These are phyloP conservation scores for Trichoderma parareesei DNA, from an alignment of 495 filamentous ascomycete genomes.

Conservation along the genomic window DNA sequence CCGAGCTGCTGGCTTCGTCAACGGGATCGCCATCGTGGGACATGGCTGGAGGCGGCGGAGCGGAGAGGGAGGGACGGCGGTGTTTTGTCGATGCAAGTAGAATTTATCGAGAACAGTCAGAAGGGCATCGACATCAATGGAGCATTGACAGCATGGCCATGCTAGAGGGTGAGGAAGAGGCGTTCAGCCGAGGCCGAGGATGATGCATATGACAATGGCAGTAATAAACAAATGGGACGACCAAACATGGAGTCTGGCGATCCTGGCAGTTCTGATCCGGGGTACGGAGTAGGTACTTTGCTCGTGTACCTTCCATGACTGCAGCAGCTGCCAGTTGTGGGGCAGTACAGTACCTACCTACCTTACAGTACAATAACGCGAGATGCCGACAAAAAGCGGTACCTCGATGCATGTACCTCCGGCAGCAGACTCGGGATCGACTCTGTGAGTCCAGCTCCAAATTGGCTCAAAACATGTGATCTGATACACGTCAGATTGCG, in stretches of 20 bases:
- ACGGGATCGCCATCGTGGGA: slow-evolving; percentile 26
- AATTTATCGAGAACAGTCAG: neutral
- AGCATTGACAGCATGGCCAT: neutral
- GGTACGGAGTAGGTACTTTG: no score
- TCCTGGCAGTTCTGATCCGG: no score
- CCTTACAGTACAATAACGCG: no score
- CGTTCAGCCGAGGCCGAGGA: neutral
- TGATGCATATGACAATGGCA: no score
- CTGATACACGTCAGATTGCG: no score
- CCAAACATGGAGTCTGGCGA: no score
- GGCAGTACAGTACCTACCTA: no score
- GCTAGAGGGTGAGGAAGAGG: neutral
- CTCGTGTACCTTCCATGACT: no score
- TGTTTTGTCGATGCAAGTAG: neutral
- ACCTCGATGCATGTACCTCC: no score
- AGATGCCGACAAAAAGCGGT: no score
- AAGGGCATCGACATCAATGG: neutral
- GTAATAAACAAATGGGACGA: neutral
- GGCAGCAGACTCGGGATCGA: no score
- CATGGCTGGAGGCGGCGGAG: slow-evolving; percentile 19
- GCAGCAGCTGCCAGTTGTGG: no score
- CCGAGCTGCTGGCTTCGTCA: slow-evolving; percentile 34
- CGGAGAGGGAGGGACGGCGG: neutral
- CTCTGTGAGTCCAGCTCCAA: neutral
- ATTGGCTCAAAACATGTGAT: neutral